Conservation (phyloP, 2,329 filamentous ascomycete genomes). For the Botryotinia calthae region DNA sequence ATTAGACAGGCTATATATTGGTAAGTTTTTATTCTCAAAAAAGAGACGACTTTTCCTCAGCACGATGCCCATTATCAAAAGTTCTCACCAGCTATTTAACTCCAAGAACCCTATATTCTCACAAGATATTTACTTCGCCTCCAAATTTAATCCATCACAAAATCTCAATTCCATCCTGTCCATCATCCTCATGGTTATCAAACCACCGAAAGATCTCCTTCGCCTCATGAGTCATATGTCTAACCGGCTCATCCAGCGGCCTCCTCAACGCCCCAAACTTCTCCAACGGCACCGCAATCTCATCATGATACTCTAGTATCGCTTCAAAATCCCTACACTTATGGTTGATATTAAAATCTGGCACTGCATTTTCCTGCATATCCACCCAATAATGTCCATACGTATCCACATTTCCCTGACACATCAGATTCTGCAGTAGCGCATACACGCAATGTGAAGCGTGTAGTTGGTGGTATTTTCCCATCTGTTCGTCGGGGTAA, state of each 20-base stretch:
- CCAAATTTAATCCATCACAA: not conserved
- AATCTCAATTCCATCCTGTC: not conserved
- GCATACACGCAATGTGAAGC: not conserved
- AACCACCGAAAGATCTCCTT: not conserved
- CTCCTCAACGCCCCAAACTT: conserved; percentile 1
- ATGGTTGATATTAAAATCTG: not conserved
- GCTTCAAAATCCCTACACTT: not conserved
- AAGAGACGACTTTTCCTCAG: not conserved
- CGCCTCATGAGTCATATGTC: not conserved
- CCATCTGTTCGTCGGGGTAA: not conserved
- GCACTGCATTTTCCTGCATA: not conserved
- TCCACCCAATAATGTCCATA: conserved; percentile 1
- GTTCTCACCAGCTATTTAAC: not conserved
- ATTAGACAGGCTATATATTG: not conserved
- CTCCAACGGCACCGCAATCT: not conserved
- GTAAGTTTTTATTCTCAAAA: not conserved
- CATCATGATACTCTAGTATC: not conserved
- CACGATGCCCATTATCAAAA: not conserved
- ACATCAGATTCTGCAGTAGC: not conserved
- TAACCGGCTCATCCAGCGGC: not conserved
- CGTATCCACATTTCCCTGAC: not conserved
- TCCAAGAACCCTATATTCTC: not conserved
- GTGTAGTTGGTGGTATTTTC: not conserved
- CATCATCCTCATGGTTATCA: not conserved
- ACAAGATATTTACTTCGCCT: too few relatives aligned